These are phyloP conservation scores for Alternaria tenuissima DNA, from an alignment of 2,329 filamentous ascomycete species.

Conservation along the genomic window DNA sequence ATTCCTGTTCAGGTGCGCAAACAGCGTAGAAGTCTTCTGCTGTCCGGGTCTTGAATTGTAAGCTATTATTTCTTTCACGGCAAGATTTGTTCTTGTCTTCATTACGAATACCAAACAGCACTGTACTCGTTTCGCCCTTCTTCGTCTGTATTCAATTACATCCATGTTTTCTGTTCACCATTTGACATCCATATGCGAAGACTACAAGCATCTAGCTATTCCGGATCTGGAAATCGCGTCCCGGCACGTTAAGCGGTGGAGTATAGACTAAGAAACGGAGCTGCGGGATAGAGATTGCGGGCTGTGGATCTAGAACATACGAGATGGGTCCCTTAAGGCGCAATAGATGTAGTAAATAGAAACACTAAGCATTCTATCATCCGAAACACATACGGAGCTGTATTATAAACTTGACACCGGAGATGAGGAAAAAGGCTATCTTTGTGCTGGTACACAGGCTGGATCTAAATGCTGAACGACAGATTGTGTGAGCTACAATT, in stretches of 20 bases:
- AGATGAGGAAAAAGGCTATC: background rate
- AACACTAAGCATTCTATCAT: background rate
- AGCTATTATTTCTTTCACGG: background rate
- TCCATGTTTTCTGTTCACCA: background rate
- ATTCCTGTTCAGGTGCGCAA: background rate
- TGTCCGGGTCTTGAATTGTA: background rate
- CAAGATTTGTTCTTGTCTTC: background rate
- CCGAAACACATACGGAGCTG: background rate
- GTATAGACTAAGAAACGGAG: background rate
- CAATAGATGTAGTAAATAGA: background rate
- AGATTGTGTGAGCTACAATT: background rate
- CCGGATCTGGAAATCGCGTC: background rate
- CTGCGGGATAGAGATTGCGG: background rate
- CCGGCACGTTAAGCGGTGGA: background rate
- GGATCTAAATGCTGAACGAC: background rate
- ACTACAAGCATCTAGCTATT: background rate
- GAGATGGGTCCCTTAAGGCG: background rate
- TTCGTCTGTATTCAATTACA: background rate
- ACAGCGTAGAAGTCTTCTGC: background rate
- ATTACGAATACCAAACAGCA: background rate
- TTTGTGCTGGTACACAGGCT: background rate
- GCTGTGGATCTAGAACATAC: background rate
- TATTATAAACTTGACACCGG: background rate
- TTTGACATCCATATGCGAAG: background rate
- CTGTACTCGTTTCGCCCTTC: background rate